Evolutionary conservation across 169 alveolate genomes (phyloP).

Genomic region (Cryptosporidium baileyi): DNA sequence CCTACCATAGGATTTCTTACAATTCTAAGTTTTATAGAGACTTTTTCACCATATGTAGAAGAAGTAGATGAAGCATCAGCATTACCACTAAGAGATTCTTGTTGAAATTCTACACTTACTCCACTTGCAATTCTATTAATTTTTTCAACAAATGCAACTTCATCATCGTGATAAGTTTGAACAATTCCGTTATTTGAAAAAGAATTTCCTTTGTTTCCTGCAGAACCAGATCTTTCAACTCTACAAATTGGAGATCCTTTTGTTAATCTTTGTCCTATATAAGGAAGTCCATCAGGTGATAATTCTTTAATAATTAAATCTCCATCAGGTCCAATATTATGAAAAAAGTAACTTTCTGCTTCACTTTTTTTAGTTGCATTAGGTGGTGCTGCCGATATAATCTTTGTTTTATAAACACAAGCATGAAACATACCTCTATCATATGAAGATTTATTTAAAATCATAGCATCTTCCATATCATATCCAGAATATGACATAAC

Average conservation of each 20-base stretch:
- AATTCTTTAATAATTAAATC: conserved; percentile 73
- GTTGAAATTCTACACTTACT: conserved; percentile 26
- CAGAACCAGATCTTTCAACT: conserved; percentile 72
- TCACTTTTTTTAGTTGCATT: conserved; percentile 70
- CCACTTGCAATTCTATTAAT: conserved; percentile 72
- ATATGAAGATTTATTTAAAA: conserved; percentile 95
- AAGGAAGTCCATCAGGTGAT: conserved; percentile 88
- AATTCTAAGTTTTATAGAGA: conserved; percentile 65
- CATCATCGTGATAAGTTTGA: conserved; percentile 77
- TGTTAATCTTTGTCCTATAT: conserved; percentile 80
- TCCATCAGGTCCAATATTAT: conserved; percentile 73
- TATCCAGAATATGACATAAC: conserved; percentile 98
- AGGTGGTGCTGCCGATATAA: conserved; percentile 78
- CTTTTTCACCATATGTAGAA: conserved; percentile 59
- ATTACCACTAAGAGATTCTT: conserved; percentile 37
- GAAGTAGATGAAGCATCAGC: conserved; percentile 18
- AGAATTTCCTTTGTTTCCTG: neutral
- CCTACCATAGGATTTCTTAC: conserved; percentile 97
- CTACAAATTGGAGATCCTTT: conserved; percentile 80
- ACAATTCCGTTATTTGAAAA: conserved; percentile 63
- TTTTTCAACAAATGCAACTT: conserved; percentile 78
- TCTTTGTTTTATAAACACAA: conserved; percentile 93
- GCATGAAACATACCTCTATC: conserved; percentile 99
- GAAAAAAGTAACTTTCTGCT: conserved; percentile 71
- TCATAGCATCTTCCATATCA: conserved; percentile 99